Percentiles rank a stretch among this genome's conserved stretches.
Conservation (phyloP, 164 flowering plant species). For the Warburgia ugandensis region DNA sequence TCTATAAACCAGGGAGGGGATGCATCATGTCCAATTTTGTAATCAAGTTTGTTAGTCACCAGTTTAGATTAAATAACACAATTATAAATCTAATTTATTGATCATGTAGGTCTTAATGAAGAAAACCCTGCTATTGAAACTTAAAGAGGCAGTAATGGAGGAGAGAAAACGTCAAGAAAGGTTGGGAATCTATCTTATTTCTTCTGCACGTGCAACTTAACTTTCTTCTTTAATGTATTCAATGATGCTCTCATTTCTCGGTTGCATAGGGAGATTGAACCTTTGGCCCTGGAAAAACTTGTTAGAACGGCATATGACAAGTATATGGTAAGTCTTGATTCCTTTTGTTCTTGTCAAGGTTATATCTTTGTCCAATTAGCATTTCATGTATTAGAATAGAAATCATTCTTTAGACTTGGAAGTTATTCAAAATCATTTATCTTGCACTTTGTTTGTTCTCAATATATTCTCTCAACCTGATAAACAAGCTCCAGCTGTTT, state of each 20-base stretch:
- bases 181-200: constrained; percentile 5
- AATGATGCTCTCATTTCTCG: background rate
- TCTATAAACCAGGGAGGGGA: too few relatives aligned
- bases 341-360: background rate
- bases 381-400: too few relatives aligned
- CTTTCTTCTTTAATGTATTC: too few relatives aligned
- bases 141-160: constrained; percentile 40
- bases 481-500: too few relatives aligned
- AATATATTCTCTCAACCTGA: too few relatives aligned
- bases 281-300: constrained; percentile 62
- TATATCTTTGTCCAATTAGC: too few relatives aligned
- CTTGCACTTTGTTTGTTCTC: too few relatives aligned
- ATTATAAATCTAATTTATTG: background rate
- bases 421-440: too few relatives aligned
- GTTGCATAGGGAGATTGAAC: constrained; percentile 55
- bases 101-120: constrained; percentile 26
- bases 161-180: constrained; percentile 30
- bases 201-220: background rate
- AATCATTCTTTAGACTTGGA: too few relatives aligned
- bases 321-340: constrained; percentile 46
- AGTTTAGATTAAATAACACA: too few relatives aligned
- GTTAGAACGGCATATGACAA: constrained; percentile 64
- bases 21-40: too few relatives aligned
- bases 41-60: too few relatives aligned
- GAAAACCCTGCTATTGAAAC: constrained; percentile 34